These are phyloP conservation scores for Giardia duodenalis DNA, from an alignment of 208 protist species.

Conservation along the genomic window DNA sequence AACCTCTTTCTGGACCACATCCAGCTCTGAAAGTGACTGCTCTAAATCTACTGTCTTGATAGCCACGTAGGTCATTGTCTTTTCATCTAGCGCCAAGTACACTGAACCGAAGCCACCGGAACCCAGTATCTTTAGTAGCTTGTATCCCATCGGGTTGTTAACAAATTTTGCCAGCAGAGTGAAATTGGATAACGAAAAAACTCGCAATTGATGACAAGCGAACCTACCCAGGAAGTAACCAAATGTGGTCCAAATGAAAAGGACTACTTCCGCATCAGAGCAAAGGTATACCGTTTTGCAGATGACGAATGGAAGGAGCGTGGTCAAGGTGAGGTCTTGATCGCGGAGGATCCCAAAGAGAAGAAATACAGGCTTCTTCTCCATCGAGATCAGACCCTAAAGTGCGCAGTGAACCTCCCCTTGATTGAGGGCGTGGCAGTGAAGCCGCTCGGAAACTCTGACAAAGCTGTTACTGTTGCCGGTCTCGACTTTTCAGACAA, in stretches of 20 bases:
- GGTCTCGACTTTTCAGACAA: slow-evolving; percentile 1
- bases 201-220: neutral
- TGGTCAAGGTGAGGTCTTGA: slow-evolving; percentile 9
- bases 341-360: neutral
- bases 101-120: neutral
- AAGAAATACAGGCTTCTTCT: neutral
- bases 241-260: neutral
- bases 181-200: neutral
- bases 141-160: neutral
- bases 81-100: neutral
- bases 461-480: slow-evolving; percentile 12
- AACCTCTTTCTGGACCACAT: neutral
- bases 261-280: neutral
- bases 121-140: neutral
- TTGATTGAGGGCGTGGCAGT: neutral
- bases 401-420: neutral
- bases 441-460: neutral
- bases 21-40: neutral
- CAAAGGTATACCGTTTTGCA: slow-evolving; percentile 17
- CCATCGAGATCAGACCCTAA: neutral
- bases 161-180: slow-evolving; percentile 2
- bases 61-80: neutral
- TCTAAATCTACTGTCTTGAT: neutral
- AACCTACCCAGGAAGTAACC: neutral
- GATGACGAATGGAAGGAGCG: slow-evolving; percentile 1